Evolutionary conservation across 2,329 filamentous ascomycete genomes (phyloP), one percentile per base, ranked within the genome.

Genomic region (Cordyceps cateniannulata): DNA sequence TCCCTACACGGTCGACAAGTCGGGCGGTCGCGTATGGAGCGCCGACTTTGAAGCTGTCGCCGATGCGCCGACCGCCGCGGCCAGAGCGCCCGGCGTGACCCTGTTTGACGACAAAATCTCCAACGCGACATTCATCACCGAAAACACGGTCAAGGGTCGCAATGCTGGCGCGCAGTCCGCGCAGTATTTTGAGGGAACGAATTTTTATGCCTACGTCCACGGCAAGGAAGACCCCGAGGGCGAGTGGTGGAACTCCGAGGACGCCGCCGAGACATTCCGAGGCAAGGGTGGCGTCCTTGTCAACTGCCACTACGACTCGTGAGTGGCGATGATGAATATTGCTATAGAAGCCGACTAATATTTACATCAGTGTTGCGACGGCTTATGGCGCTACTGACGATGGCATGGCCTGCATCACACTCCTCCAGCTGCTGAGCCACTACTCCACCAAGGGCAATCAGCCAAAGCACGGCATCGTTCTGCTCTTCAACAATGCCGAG

Each of bases 311-410:
- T 96, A 95, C 70, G 95, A 96, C 75, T 84, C 82, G 80, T 82
- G 68, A 66, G 80, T 72, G 7, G 16, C 22, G 10, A 16, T 12
- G 4, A 14, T 20, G 3, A 35, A 22, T 8, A n/a, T 27, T 29
- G 9, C 3, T 29, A 22, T 12, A 25, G 58, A 64, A 35, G 62
- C 50, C 5, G 45, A 22, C 42, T 61, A 27, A 61, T 49, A 2
- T 65, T n/a, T 66, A 8, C 24, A 8, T 66, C 60, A 93, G 89
- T 62, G 95, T 98, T 6, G 90, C 92, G 16, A 96, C 92, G 3
- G 93, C 91, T 1, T 96, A 87, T 66, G 95, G 95, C 52, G 93
- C 95, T 18, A 98, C 95, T 2, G 95, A 99, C 69, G 91, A 97
- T 72, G 95, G 93, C 8, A 86, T 96, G 63, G 92, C 92, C 29